phyloP scores from a whole-genome alignment of 495 filamentous ascomycete species.

The Opeltia flavorubescens region DNA sequence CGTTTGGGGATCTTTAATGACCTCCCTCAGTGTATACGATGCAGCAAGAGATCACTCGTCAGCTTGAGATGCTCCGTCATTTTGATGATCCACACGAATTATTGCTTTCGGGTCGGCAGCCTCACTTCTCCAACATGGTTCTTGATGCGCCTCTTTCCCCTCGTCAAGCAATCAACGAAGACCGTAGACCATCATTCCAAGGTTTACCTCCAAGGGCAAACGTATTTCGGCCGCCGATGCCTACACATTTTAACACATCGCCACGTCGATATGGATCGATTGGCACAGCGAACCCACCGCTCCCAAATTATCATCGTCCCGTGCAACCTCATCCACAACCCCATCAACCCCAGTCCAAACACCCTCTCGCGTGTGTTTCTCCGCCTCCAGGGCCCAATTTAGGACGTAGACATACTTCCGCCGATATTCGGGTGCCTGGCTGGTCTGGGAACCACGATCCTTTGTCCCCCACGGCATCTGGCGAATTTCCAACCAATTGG shows the following conservation, averaged over 20 bases:
- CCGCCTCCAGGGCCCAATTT: constrained; percentile 61
- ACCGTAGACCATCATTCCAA: constrained; percentile 42
- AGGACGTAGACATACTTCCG: constrained; percentile 80
- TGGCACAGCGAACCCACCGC: constrained; percentile 56
- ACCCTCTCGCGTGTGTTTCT: constrained; percentile 55
- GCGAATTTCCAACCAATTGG: constrained; percentile 62
- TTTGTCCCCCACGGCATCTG: constrained; percentile 55
- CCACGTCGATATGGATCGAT: constrained; percentile 46
- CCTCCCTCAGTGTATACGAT: constrained; percentile 51
- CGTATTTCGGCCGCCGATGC: constrained; percentile 61
- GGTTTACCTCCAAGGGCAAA: constrained; percentile 34
- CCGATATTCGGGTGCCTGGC: constrained; percentile 81
- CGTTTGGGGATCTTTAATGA: constrained; percentile 1
- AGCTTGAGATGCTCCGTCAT: constrained; percentile 53
- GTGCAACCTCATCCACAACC: constrained; percentile 46
- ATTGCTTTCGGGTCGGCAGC: constrained; percentile 58
- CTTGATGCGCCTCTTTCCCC: constrained; percentile 79
- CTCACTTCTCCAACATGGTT: constrained; percentile 59
- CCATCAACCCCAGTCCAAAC: constrained; percentile 44
- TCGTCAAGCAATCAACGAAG: constrained; percentile 76
- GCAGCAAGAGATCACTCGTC: constrained; percentile 74
- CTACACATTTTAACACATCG: constrained; percentile 43
- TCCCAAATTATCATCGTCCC: constrained; percentile 32
- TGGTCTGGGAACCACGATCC: constrained; percentile 43
- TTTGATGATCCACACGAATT: constrained; percentile 70